A percentile compares a stretch with the other conserved stretches of the same genome.
Conservation (phyloP, 352 stramenopile species). For the Globisporangium solare region DNA sequence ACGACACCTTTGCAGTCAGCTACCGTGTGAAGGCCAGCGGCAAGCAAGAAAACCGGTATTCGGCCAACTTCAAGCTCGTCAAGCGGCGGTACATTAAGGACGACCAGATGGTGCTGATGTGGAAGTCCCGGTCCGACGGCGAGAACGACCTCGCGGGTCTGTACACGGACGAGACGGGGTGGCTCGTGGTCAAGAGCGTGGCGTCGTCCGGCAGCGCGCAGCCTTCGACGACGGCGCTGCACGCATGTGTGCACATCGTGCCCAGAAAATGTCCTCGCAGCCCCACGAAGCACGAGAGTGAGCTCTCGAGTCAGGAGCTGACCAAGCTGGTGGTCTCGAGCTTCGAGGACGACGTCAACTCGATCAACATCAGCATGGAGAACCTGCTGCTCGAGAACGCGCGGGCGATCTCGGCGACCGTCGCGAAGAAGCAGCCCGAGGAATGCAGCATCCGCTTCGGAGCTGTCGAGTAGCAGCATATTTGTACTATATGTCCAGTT, state of each 20-base stretch:
- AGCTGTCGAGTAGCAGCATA: background rate
- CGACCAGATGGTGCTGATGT: slow-evolving; percentile 11
- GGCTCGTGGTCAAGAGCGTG: slow-evolving; percentile 9
- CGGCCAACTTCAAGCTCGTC: slow-evolving; percentile 12
- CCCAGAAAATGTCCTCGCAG: too few relatives aligned
- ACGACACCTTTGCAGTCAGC: slow-evolving; percentile 13
- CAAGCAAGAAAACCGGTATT: slow-evolving; percentile 3
- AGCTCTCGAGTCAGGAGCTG: background rate
- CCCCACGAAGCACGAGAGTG: background rate
- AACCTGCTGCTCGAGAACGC: slow-evolving; percentile 9
- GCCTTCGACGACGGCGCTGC: slow-evolving; percentile 5
- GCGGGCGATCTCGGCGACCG: background rate
- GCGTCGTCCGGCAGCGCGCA: slow-evolving; percentile 1
- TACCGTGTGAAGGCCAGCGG: slow-evolving; percentile 6
- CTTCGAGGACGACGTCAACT: slow-evolving; percentile 18
- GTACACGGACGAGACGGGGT: slow-evolving; percentile 10
- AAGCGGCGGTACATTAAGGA: slow-evolving; percentile 15
- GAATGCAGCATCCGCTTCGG: background rate
- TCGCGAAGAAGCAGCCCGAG: background rate
- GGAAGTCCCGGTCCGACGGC: slow-evolving; percentile 12
- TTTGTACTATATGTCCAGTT: too few relatives aligned
- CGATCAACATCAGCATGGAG: slow-evolving; percentile 17
- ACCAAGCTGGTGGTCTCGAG: slow-evolving; percentile 6
- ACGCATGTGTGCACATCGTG: slow-evolving; percentile 12
- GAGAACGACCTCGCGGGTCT: slow-evolving; percentile 9